Base-by-base conservation (phyloP, 2,329 filamentous ascomycete genomes). In the Exutisphaerella laricina region DNA sequence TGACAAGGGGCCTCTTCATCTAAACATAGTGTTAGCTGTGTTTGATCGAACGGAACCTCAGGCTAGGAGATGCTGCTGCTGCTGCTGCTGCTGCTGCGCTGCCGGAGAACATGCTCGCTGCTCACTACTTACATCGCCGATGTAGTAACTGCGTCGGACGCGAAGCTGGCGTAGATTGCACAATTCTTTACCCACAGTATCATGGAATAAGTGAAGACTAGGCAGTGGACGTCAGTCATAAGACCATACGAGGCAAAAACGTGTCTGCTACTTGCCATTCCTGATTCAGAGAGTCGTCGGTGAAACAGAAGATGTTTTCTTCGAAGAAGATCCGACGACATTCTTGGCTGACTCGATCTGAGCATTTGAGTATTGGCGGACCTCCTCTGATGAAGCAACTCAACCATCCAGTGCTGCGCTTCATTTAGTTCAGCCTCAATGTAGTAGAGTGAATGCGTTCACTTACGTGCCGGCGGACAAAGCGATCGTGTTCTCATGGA, bases 291-390 rank as follows among this genome's bases (percentile, higher is more conserved):
- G 22, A 17, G 6, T 29, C 10, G 3, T 43, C 9, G 3, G 33
- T 26, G 32, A 43, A 43, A 22, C 30, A 29, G 40, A 43, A 43
- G 5, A 17, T 20, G 17, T 43, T 43, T 14, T 37, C 40, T 7
- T 36, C 31, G 23, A 36, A 43, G 40, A 21, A 43, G 22, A 37
- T 43, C 2, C 31, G 32, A 16, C 23, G 31, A 23, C 20, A 20
- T 31, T 43, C 40, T 14, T 6, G 4, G 23, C 10, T 21, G 16
- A 37, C 9, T 13, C 33, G 18, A n/a, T 21, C 20, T 6, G 9
- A 8, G 18, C 5, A 21, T 4, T 20, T 7, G 8, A 35, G 18
- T 13, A 35, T 9, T 8, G 8, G 10, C 14, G 33, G 33, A 12
- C 20, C 20, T 17, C 33, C 33, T 22, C 20, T 6, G 21, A 14